Conservation (phyloP, 2,329 filamentous ascomycete species). For the Podosphaera xanthii region DNA sequence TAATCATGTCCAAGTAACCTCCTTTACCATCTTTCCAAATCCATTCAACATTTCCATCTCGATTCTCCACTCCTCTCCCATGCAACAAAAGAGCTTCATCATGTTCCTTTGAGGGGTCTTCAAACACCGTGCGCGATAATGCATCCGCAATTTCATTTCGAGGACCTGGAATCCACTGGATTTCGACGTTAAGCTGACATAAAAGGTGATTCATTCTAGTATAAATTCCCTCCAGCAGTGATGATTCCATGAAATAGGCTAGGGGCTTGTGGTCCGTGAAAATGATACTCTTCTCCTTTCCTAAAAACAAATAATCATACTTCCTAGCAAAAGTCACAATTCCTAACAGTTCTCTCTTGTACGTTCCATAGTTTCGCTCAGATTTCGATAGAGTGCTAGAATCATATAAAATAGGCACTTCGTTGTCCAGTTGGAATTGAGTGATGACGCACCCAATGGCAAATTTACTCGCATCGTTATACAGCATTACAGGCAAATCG, state of each 20-base stretch:
- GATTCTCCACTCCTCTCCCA: neutral
- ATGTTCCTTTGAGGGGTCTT: neutral
- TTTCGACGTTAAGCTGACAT: neutral
- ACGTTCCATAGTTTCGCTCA: neutral
- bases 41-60: neutral
- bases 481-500: neutral
- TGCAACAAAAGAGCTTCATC: neutral
- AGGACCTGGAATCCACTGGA: neutral
- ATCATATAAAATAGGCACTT: slow-evolving; percentile 1
- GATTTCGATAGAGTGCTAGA: neutral
- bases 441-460: neutral
- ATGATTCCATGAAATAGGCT: neutral
- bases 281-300: neutral
- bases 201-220: neutral
- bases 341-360: neutral
- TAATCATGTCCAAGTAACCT: neutral
- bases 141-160: slow-evolving; percentile 1
- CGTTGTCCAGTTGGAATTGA: neutral
- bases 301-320: slow-evolving; percentile 1
- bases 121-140: neutral
- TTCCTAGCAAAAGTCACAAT: neutral
- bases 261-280: neutral
- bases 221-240: neutral
- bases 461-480: neutral
- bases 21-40: neutral